Percentiles rank a stretch among this genome's conserved stretches.
These are phyloP conservation scores for Clonostachys chloroleuca DNA, from an alignment of 2,329 filamentous ascomycete species.

Conservation along the genomic window DNA sequence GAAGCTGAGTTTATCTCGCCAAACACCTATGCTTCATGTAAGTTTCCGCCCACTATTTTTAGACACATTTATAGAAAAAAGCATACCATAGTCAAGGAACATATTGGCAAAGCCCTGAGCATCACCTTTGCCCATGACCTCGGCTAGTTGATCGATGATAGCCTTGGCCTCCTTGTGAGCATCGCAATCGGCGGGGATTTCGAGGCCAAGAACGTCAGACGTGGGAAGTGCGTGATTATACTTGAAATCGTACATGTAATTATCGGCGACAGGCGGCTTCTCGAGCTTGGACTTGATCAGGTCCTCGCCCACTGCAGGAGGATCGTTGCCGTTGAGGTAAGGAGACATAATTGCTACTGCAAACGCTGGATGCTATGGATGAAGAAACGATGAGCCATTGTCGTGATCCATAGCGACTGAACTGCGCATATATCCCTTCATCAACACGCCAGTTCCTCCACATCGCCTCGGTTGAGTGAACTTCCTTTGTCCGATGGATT, in stretches of 20 bases:
- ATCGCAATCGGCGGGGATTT: slow-evolving; percentile 14
- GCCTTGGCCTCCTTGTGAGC: slow-evolving; percentile 4
- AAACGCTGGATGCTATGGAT: too few relatives aligned
- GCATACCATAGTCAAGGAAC: slow-evolving; percentile 15
- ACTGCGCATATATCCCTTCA: too few relatives aligned
- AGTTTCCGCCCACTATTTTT: too few relatives aligned
- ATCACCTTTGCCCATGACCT: not conserved
- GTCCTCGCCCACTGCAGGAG: not conserved
- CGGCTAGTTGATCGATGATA: not conserved
- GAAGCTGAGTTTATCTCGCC: slow-evolving; percentile 48
- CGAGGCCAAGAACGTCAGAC: slow-evolving; percentile 18
- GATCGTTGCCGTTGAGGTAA: not conserved
- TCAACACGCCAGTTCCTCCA: too few relatives aligned
- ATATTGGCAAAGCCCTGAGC: slow-evolving; percentile 1
- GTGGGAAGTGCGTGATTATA: slow-evolving; percentile 25
- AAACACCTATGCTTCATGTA: slow-evolving; percentile 19
- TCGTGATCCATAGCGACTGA: too few relatives aligned
- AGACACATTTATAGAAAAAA: not conserved
- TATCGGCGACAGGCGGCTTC: slow-evolving; percentile 21
- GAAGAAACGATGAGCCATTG: too few relatives aligned
- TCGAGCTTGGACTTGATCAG: not conserved
- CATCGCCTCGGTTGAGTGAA: too few relatives aligned
- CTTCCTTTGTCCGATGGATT: too few relatives aligned
- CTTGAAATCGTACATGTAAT: slow-evolving; percentile 35
- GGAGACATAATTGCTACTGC: not conserved